Base-by-base conservation (phyloP, 257 asterid species). In the Penstemon eatonii region DNA sequence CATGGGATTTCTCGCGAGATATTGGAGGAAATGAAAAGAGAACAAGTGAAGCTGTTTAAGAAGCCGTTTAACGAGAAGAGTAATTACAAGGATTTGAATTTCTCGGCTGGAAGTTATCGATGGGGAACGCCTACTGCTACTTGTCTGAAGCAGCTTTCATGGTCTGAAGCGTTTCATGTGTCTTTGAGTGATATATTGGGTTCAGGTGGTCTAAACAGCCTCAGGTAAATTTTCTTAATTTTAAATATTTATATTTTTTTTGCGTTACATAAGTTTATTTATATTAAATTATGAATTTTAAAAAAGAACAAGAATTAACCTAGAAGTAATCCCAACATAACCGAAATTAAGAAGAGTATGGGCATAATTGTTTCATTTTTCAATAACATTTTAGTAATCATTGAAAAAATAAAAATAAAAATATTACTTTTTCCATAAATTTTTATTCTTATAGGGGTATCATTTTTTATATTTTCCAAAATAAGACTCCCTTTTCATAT, bases 101-200 rank as follows among this genome's bases (percentile, higher is more conserved):
- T 90, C 64, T 74, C 92, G 7, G 69, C 76, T 9, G 95, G 96
- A 37, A 84, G 87, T 72, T 92, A 92, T 41, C 83, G 91, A 0
- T 92, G 96, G 97, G 97, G 98, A 7, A 60, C 96, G 5, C 98
- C 97, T 4, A 59, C 91, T 0, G 91, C 96, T 0, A 86, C 89
- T 47, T 71, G 72, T 40, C 65, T 87, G 46, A 7, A 68, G n/a
- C 96, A 92, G 76, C 37, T 92, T 5, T 79, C 95, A 8, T 92
- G 98, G 97, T 87, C 93, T 0, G 98, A 92, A 74, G 95, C 98
- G 39, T 89, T 87, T 73, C 98, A 92, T 43, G 89, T 92, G 0
- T 82, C 82, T 13, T 73, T 92, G 51, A 79, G 58, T 10, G 87
- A 79, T 57, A 69, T 87, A 9, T 71, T 85, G 38, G 72, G 69